Evolutionary conservation across 140 eudicot species (phyloP).

Genomic region (Senecio squalidus): DNA sequence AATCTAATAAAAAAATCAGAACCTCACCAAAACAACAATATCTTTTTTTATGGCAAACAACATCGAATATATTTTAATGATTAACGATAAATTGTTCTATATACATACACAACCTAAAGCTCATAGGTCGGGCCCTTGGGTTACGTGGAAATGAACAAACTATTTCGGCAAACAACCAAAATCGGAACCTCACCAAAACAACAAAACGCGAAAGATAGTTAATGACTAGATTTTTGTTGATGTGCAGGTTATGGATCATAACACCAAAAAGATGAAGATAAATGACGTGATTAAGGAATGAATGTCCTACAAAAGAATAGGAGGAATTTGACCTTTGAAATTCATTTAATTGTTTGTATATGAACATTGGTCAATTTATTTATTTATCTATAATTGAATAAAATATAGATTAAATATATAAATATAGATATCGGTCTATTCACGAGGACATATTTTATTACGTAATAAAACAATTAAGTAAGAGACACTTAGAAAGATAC

Average conservation of each 20-base stretch:
- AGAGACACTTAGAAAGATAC: slow-evolving; percentile 7
- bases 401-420: background rate
- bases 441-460: slow-evolving; percentile 7
- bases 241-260: background rate
- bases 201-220: too few relatives aligned
- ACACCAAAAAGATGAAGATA: background rate
- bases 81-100: too few relatives aligned
- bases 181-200: too few relatives aligned
- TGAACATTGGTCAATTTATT: slow-evolving; percentile 15
- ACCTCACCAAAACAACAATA: too few relatives aligned
- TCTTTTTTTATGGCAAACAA: too few relatives aligned
- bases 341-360: slow-evolving; percentile 23
- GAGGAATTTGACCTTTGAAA: slow-evolving; percentile 8
- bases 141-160: too few relatives aligned
- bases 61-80: too few relatives aligned
- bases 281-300: background rate
- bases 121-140: too few relatives aligned
- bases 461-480: background rate
- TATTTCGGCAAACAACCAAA: too few relatives aligned
- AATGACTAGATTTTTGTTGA: background rate
- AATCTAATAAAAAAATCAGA: too few relatives aligned
- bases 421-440: slow-evolving; percentile 22
- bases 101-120: too few relatives aligned
- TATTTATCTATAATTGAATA: background rate
- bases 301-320: background rate